Percentiles rank a stretch among this genome's conserved stretches.
Conservation (phyloP, 208 protist genomes). For the Pavlovales sp. region DNA sequence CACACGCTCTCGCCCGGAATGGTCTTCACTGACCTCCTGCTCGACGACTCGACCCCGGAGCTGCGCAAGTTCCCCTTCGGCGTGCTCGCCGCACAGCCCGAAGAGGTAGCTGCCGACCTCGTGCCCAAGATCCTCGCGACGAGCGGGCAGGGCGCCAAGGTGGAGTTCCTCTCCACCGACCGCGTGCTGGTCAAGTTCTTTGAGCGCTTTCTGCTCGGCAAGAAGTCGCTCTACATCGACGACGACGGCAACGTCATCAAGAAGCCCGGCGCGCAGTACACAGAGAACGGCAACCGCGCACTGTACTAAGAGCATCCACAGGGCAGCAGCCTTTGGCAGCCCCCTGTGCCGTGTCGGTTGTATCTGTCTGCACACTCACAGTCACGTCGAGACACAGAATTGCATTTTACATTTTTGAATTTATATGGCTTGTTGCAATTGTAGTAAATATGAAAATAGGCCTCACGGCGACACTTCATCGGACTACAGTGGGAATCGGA, state of each 20-base stretch:
- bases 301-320: slow-evolving; percentile 32
- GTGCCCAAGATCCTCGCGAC: slow-evolving; percentile 49
- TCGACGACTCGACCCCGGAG: slow-evolving; percentile 45
- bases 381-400: too few species aligned
- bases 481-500: too few species aligned
- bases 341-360: too few species aligned
- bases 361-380: too few species aligned
- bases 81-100: slow-evolving; percentile 52
- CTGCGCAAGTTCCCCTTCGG: slow-evolving; percentile 58
- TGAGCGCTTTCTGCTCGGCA: background rate
- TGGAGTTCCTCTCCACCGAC: slow-evolving; percentile 55
- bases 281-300: slow-evolving; percentile 35
- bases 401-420: too few species aligned
- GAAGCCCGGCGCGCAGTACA: slow-evolving; percentile 47
- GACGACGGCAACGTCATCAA: slow-evolving; percentile 57
- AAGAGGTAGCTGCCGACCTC: slow-evolving; percentile 39
- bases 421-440: too few species aligned
- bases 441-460: too few species aligned
- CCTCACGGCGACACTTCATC: too few species aligned
- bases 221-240: slow-evolving; percentile 47
- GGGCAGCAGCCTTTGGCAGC: too few species aligned
- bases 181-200: slow-evolving; percentile 42
- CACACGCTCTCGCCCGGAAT: slow-evolving; percentile 54
- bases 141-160: slow-evolving; percentile 17
- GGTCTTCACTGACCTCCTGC: slow-evolving; percentile 44